Evolutionary conservation across 129 eudicot genomes (phyloP), one percentile per base, ranked within the genome.

Genomic region (Ambrosia trifida): DNA sequence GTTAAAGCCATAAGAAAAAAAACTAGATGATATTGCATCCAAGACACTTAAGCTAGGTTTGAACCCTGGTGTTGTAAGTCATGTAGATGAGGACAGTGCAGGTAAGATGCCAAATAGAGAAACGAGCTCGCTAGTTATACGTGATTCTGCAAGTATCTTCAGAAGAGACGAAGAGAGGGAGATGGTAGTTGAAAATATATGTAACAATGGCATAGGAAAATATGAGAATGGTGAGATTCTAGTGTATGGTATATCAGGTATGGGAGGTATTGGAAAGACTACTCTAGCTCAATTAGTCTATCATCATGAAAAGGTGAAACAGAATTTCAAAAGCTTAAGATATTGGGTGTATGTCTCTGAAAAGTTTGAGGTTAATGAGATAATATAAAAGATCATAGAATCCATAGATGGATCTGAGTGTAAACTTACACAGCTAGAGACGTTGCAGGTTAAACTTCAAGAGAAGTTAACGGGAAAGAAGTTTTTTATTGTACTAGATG

Each of bases 401-500:
- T 7, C 44, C 2, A 1, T 40, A 40, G 44, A 40, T 40, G 9
- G 9, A 7, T 7, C 12, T 14, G 11, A n/a, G 51, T 66, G 70
- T 8, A 3, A 4, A 43, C 36, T 65, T 33, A 1, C 14, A 12
- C 70, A 66, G 19, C 13, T 66, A 7, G 56, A 24, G 19, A 0
- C 11, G 0, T 10, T 66, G 38, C 70, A 66, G 3, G 11, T 1
- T 4, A 12, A 12, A 9, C 70, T 80, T 43, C 77, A 54, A 47
- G 14, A 10, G 30, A 19, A 62, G 7, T 51, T 79, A 16, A 44
- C 11, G 3, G 49, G 62, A 5, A 69, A 80, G 17, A 58, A 2
- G 1, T 73, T 73, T 66, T 67, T 79, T 5, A 76, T 72, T 20
- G 83, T 79, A 47, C 35, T 72, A 13, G 79, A 40, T 40, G 44